Base-by-base conservation (phyloP, 2,329 filamentous ascomycete genomes). In the Apiospora koreana region DNA sequence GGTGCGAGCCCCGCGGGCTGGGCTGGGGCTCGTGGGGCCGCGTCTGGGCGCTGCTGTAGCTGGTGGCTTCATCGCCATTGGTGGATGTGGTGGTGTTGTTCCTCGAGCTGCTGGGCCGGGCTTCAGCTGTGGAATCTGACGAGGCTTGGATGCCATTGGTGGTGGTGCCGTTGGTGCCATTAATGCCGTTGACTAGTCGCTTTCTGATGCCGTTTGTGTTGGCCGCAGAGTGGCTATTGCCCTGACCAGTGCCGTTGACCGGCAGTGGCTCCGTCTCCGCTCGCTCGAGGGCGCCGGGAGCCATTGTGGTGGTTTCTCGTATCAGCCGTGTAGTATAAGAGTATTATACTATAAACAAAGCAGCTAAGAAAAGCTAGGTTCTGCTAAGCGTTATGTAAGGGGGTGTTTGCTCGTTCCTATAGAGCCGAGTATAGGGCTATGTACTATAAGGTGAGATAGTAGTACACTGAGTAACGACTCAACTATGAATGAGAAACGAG, bases 1-100 rank as follows among this genome's bases (percentile, higher is more conserved):
- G 75, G 70, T 78, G 76, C 4, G 77, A 76, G 8, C 46, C 50
- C 21, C 69, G 69, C 14, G 69, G 71, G 62, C 50, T 38, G 67
- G 71, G 65, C 68, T 72, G 43, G n/a, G 64, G 64, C 64, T 66
- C 42, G n/a, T 66, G 21, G 8, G 31, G 31, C 9, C 31, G 31
- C 4, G 12, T 54, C 25, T 25, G 48, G 48, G 48, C 46, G 14
- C 41, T 46, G 25, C 48, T 43, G 14, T 43, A 43, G 14, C 41
- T 31, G 25, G 12, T 18, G 25, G 48, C 25, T 54, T 31, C 48
- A 38, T 38, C 28, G n/a, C 21, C 54, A 23, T 38, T 38, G 21
- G 31, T 62, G 31, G 41, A 16, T 16, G 54, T 14, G 8, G 31
- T 23, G 54, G 28, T 38, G 21, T 62, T 31, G 31, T 62, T 35